These are phyloP conservation scores for Sordariomycetes sp. DNA, from an alignment of 2,329 filamentous ascomycete species.

Conservation along the genomic window DNA sequence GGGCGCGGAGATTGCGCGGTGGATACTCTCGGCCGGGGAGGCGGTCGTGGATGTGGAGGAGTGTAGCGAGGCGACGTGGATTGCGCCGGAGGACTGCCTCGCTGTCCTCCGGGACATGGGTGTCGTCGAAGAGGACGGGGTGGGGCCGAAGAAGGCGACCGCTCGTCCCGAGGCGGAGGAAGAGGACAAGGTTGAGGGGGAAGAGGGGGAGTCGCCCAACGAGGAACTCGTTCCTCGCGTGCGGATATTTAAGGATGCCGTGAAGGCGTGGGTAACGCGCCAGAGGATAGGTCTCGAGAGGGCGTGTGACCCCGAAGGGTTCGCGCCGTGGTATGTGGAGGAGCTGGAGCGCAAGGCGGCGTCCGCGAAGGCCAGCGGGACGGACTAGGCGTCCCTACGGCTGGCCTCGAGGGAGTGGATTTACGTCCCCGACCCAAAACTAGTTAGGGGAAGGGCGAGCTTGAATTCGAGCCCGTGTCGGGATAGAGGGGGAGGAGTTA, in stretches of 20 bases:
- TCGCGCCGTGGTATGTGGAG: conserved; percentile 56
- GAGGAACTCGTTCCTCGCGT: conserved; percentile 30
- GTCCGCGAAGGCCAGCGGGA: not conserved
- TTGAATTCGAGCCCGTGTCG: not conserved
- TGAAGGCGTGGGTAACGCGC: conserved; percentile 56
- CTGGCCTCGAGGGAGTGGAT: not conserved
- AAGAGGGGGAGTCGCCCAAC: not conserved
- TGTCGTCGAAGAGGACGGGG: conserved; percentile 48
- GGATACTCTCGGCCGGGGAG: conserved; percentile 34
- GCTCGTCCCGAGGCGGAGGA: conserved; percentile 6
- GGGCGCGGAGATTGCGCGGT: conserved; percentile 74
- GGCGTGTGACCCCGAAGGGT: conserved; percentile 65
- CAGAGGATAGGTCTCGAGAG: conserved; percentile 53
- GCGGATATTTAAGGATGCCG: conserved; percentile 38
- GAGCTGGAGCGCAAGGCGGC: conserved; percentile 20
- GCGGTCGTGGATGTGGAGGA: conserved; percentile 55
- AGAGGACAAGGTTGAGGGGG: conserved; percentile 15
- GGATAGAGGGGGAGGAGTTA: not conserved
- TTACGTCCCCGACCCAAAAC: too few relatives aligned
- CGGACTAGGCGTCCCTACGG: not conserved
- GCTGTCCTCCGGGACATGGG: conserved; percentile 71
- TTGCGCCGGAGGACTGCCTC: conserved; percentile 75
- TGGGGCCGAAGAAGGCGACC: conserved; percentile 21
- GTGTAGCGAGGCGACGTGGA: conserved; percentile 71
- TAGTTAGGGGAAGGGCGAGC: too few relatives aligned